phyloP scores from a whole-genome alignment of 2,329 filamentous ascomycete species.

The Colletotrichum somersetense region DNA sequence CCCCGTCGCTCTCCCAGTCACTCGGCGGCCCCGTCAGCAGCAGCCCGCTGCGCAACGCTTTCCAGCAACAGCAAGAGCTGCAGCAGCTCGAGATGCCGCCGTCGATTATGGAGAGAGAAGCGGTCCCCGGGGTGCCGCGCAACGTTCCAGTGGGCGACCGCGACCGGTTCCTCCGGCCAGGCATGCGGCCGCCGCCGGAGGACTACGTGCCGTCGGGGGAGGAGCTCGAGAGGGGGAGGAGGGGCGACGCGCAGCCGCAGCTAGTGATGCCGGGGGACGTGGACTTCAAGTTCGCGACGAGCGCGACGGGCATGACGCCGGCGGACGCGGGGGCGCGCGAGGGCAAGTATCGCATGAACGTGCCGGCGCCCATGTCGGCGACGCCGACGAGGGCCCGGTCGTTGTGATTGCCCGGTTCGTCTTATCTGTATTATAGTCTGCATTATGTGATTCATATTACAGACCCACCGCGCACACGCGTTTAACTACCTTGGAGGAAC shows the following conservation, averaged over 20 bases:
- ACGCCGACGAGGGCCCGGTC: slow-evolving; percentile 2
- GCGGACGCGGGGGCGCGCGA: slow-evolving; percentile 27
- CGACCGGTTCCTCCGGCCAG: slow-evolving; percentile 25
- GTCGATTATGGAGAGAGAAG: slow-evolving; percentile 21
- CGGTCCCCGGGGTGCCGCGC: slow-evolving; percentile 21
- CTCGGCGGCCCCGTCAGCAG: neutral
- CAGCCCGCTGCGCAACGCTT: neutral
- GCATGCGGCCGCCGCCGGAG: slow-evolving; percentile 40
- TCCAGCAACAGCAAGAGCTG: neutral
- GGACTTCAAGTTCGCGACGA: slow-evolving; percentile 41
- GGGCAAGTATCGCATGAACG: slow-evolving; percentile 31
- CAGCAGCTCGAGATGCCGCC: slow-evolving; percentile 8
- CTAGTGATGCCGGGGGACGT: slow-evolving; percentile 39
- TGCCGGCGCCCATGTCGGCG: neutral
- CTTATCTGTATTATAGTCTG: neutral
- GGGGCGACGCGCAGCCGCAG: slow-evolving; percentile 47
- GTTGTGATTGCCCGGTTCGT: neutral
- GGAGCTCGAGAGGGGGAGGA: slow-evolving; percentile 43
- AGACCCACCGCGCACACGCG: neutral
- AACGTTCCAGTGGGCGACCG: neutral
- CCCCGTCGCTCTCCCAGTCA: slow-evolving; percentile 8
- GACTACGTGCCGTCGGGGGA: slow-evolving; percentile 44
- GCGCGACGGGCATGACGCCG: slow-evolving; percentile 37
- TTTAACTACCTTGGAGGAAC: no score
- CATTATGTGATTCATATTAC: no score